These are phyloP conservation scores for Eimeria maxima DNA, from an alignment of 169 alveolate species.

Conservation along the genomic window DNA sequence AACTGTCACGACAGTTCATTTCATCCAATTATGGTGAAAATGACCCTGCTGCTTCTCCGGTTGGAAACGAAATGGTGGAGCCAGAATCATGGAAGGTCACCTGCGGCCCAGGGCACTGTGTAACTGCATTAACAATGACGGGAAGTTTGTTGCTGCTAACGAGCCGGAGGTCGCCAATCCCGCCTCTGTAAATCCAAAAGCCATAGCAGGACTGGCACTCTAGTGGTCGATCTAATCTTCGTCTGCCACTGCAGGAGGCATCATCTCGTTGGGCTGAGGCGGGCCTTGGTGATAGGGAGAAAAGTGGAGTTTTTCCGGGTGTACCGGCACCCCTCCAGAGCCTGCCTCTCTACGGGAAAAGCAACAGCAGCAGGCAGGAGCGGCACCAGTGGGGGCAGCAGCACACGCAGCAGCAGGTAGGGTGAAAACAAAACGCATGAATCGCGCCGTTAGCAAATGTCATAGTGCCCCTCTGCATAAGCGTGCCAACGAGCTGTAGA, in stretches of 20 bases:
- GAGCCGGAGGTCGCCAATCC: background rate
- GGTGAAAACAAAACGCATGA: background rate
- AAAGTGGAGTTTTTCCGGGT: conserved; percentile 78
- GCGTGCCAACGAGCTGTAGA: background rate
- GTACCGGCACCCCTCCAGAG: conserved; percentile 79
- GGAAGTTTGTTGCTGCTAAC: background rate
- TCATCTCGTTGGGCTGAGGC: conserved; percentile 69
- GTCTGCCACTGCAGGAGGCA: conserved; percentile 66
- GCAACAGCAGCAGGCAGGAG: background rate
- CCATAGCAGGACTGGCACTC: background rate
- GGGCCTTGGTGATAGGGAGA: conserved; percentile 66
- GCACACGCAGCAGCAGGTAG: conserved; percentile 6
- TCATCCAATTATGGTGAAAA: background rate
- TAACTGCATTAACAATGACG: background rate
- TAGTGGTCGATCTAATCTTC: conserved; percentile 2
- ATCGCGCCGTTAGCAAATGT: background rate
- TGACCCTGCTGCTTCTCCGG: background rate
- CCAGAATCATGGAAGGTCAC: background rate
- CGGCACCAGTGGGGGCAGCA: background rate
- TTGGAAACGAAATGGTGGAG: background rate
- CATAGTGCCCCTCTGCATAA: background rate
- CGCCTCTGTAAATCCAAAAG: background rate
- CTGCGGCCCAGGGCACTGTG: background rate
- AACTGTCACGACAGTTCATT: too few species aligned
- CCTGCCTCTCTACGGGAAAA: conserved; percentile 71